Evolutionary conservation across 2,329 filamentous ascomycete species (phyloP).

Genomic region (Arthrocladium fulminans): DNA sequence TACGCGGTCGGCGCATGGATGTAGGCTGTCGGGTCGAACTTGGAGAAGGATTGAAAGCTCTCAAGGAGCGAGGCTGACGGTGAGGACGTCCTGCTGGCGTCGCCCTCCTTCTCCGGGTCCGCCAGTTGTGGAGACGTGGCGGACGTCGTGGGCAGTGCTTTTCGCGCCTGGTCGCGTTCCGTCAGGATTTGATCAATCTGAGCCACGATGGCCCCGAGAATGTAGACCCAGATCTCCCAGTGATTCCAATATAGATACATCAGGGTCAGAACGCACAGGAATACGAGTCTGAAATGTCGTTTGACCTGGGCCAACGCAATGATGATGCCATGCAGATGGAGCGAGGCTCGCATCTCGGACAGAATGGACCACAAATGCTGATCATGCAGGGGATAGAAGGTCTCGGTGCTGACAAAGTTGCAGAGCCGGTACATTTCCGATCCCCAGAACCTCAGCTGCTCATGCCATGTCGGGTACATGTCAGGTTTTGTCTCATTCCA

Average conservation of each 20-base stretch:
- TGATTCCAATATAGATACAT: slow-evolving; percentile 37
- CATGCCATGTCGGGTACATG: slow-evolving; percentile 26
- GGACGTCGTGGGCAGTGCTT: neutral
- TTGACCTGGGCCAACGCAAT: slow-evolving; percentile 33
- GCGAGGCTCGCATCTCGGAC: slow-evolving; percentile 38
- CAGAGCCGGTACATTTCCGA: slow-evolving; percentile 21
- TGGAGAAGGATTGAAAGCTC: neutral
- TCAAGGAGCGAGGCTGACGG: neutral
- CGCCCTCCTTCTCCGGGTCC: neutral
- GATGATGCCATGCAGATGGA: slow-evolving; percentile 35
- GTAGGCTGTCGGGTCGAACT: neutral
- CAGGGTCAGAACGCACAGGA: slow-evolving; percentile 29
- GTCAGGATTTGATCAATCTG: slow-evolving; percentile 33
- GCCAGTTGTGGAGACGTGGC: neutral
- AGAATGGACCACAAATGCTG: slow-evolving; percentile 42
- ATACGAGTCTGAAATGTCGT: slow-evolving; percentile 27
- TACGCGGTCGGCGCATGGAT: neutral
- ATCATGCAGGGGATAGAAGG: slow-evolving; percentile 32
- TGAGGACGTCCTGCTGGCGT: neutral
- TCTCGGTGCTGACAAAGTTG: slow-evolving; percentile 16
- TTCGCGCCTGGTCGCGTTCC: slow-evolving; percentile 15
- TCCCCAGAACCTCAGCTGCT: slow-evolving; percentile 33
- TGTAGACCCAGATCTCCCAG: slow-evolving; percentile 38
- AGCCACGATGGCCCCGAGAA: slow-evolving; percentile 36
- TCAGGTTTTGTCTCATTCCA: slow-evolving; percentile 34